Evolutionary conservation across 163 green algal genomes (phyloP).

Genomic region (Coccomyxa subellipsoidea): DNA sequence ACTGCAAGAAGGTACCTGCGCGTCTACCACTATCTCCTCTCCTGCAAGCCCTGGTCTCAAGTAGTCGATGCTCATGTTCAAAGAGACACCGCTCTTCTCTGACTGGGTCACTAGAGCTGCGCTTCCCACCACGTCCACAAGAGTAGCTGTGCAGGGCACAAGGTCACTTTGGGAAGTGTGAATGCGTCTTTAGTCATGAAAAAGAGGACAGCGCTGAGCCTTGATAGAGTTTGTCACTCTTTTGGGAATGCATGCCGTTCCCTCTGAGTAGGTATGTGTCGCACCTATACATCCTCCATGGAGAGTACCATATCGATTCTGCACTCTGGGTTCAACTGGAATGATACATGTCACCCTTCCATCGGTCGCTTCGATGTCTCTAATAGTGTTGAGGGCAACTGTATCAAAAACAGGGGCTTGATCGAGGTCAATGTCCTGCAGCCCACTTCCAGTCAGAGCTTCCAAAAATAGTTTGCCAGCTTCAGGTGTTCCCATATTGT

Average conservation of each 20-base stretch:
- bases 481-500: slow-evolving; percentile 9
- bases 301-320: slow-evolving; percentile 42
- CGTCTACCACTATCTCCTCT: slow-evolving; percentile 36
- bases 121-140: slow-evolving; percentile 60
- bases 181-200: background rate
- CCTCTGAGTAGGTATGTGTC: background rate
- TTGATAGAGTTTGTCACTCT: background rate
- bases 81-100: slow-evolving; percentile 45
- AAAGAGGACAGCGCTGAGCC: background rate
- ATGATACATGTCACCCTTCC: slow-evolving; percentile 29
- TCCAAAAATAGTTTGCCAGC: slow-evolving; percentile 11
- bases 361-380: slow-evolving; percentile 16
- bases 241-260: background rate
- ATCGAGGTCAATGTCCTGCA: background rate
- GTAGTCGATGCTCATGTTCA: slow-evolving; percentile 54
- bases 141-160: slow-evolving; percentile 33
- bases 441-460: background rate
- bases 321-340: slow-evolving; percentile 21
- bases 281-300: slow-evolving; percentile 57
- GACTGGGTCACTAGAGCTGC: slow-evolving; percentile 52
- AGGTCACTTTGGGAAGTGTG: too few species aligned
- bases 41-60: slow-evolving; percentile 33
- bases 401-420: slow-evolving; percentile 25
- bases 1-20: slow-evolving; percentile 18
- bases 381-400: slow-evolving; percentile 26